Percentiles rank a stretch among this genome's conserved stretches.
Evolutionary conservation across 2,329 filamentous ascomycete genomes (phyloP).

Genomic region (Trichophyton verrucosum): DNA sequence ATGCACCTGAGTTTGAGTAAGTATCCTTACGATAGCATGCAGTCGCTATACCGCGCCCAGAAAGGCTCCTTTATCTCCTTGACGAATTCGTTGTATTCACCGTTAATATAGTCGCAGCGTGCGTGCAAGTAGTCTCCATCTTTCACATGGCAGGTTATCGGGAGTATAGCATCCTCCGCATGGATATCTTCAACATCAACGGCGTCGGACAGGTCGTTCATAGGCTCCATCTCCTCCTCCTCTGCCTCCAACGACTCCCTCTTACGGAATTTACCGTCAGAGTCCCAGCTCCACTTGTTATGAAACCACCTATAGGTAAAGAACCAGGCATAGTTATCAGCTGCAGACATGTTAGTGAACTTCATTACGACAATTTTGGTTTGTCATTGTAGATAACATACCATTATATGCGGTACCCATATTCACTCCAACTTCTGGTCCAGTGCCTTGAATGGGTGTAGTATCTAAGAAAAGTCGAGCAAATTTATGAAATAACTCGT

Average conservation of each 20-base stretch:
- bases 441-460: not conserved
- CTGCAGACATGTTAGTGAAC: not conserved
- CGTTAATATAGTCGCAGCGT: constrained; percentile 3
- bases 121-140: not conserved
- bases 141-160: not conserved
- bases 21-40: constrained; percentile 4
- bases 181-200: not conserved
- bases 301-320: constrained; percentile 8
- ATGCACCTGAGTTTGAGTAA: not conserved
- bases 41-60: constrained; percentile 1
- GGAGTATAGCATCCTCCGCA: not conserved
- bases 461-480: not conserved
- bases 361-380: not conserved
- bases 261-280: constrained; percentile 3
- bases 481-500: not conserved
- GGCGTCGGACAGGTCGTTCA: not conserved
- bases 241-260: not conserved
- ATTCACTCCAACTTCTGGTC: not conserved
- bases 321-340: constrained; percentile 8
- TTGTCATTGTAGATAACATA: not conserved
- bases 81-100: constrained; percentile 4
- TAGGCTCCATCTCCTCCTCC: not conserved
- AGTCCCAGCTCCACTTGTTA: constrained; percentile 5
- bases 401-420: not conserved
- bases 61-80: not conserved